phyloP scores from a whole-genome alignment of 139 green algal genomes.

The Chlamydomonas incerta region DNA sequence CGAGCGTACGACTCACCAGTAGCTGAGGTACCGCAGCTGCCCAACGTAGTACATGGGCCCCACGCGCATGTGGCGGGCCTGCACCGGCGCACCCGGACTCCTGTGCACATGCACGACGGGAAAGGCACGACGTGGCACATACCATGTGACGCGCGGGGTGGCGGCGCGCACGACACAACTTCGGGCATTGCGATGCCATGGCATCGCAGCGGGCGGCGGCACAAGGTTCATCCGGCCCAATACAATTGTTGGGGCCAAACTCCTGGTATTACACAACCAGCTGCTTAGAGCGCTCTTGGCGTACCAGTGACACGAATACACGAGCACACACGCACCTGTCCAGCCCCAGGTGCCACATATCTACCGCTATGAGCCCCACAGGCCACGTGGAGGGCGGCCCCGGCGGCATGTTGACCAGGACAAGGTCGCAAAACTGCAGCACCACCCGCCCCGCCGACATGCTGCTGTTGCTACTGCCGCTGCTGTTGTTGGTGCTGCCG shows the following conservation, averaged over 20 bases:
- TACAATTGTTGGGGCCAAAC: neutral
- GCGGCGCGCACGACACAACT: too few relatives aligned
- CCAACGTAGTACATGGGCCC: neutral
- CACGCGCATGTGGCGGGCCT: neutral
- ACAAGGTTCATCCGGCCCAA: neutral
- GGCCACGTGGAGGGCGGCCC: slow-evolving; percentile 5
- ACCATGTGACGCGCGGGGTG: neutral
- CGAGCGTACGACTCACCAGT: slow-evolving; percentile 13
- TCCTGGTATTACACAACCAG: too few relatives aligned
- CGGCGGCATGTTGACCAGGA: neutral
- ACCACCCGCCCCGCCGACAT: neutral
- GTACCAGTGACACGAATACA: too few relatives aligned
- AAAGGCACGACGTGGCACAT: neutral
- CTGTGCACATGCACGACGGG: neutral
- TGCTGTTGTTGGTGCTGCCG: neutral
- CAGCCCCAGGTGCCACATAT: slow-evolving; percentile 12
- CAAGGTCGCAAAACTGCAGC: neutral
- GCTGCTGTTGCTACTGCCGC: neutral
- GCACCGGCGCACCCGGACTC: neutral
- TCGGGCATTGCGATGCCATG: neutral
- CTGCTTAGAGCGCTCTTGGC: too few relatives aligned
- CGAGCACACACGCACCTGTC: neutral
- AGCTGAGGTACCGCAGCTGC: neutral
- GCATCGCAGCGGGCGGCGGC: too few relatives aligned
- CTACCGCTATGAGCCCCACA: neutral